Evolutionary conservation across 2,329 filamentous ascomycete genomes (phyloP).

Genomic region (Lachnellula occidentalis): DNA sequence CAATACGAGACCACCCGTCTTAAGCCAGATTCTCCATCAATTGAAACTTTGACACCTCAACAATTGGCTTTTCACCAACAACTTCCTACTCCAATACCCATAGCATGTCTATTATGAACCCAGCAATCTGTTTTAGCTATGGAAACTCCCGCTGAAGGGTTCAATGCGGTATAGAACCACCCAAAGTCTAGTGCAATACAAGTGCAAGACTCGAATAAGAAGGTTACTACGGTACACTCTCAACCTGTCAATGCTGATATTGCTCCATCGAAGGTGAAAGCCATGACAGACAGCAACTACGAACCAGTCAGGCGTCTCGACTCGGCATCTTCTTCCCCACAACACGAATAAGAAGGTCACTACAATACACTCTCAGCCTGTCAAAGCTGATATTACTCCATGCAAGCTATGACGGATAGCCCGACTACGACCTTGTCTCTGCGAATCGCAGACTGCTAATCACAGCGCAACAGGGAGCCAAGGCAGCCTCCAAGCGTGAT

Average conservation of each 20-base stretch:
- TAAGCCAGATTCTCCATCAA: too few relatives aligned
- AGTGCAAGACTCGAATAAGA: background rate
- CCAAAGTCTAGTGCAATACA: background rate
- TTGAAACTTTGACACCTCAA: too few relatives aligned
- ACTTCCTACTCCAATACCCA: background rate
- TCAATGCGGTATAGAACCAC: background rate
- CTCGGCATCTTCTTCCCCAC: too few relatives aligned
- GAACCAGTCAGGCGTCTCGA: too few relatives aligned
- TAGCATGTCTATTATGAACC: background rate
- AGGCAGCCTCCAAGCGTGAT: slow-evolving; percentile 67
- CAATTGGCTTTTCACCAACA: background rate
- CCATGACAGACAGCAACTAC: too few relatives aligned
- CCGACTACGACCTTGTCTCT: background rate
- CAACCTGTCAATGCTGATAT: background rate
- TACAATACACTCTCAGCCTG: background rate
- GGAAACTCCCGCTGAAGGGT: background rate
- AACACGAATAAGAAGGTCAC: background rate
- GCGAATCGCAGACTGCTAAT: background rate
- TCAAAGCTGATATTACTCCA: background rate
- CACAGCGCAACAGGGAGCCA: slow-evolving; percentile 47
- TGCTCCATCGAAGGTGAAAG: too few relatives aligned
- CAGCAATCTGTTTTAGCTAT: background rate
- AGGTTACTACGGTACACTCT: background rate
- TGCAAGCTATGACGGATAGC: too few relatives aligned
- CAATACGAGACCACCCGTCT: too few relatives aligned